Evolutionary conservation across 345 rosid species (phyloP).

Genomic region (Pugionium dolabratum): DNA sequence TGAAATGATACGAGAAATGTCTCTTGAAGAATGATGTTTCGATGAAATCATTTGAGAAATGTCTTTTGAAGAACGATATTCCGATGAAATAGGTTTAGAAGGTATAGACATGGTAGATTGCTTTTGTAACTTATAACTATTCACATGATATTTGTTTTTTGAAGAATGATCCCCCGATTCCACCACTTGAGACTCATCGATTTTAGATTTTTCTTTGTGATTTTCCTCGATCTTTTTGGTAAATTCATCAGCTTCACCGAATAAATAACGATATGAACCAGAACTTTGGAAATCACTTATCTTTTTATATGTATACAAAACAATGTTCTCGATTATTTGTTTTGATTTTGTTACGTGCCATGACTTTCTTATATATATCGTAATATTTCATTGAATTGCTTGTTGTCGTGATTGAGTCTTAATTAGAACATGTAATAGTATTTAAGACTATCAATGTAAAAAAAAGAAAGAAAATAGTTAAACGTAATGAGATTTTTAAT

Average conservation of each 20-base stretch:
- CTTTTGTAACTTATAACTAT: too few relatives aligned
- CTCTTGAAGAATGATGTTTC: too few relatives aligned
- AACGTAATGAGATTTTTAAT: background rate
- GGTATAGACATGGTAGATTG: too few relatives aligned
- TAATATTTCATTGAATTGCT: too few relatives aligned
- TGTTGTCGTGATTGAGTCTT: too few relatives aligned
- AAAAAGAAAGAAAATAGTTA: background rate
- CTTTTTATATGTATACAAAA: background rate
- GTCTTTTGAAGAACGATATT: too few relatives aligned
- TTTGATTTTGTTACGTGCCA: constrained; percentile 13
- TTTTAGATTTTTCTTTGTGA: constrained; percentile 2
- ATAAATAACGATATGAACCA: constrained; percentile 14
- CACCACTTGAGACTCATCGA: background rate
- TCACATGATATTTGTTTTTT: constrained; percentile 8
- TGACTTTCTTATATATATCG: constrained; percentile 14
- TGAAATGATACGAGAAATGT: too few relatives aligned
- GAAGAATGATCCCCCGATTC: background rate
- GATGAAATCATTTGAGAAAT: too few relatives aligned
- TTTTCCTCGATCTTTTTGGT: constrained; percentile 22
- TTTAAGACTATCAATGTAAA: background rate
- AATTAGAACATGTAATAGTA: constrained; percentile 18
- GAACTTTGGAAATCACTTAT: constrained; percentile 1
- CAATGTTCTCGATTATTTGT: too few relatives aligned
- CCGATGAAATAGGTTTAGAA: too few relatives aligned
- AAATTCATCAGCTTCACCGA: constrained; percentile 34